These are phyloP conservation scores for Polytrichum commune DNA, from an alignment of 225 moss, liverwort and hornwort genomes.

Conservation along the genomic window DNA sequence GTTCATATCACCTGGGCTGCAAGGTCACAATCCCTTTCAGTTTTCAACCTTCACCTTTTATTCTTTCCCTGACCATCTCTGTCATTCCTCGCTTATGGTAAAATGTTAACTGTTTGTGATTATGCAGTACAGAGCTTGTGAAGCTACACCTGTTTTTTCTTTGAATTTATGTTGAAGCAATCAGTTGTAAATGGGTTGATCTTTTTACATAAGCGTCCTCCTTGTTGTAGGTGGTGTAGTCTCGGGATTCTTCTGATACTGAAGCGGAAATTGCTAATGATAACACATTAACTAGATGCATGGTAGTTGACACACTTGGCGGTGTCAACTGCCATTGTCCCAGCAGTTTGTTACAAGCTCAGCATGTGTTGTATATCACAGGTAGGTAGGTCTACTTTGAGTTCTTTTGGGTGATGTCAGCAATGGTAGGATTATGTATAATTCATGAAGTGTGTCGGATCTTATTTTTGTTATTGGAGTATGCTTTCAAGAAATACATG, in stretches of 20 bases:
- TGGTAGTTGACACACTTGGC: background rate
- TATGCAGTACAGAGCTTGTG: no score
- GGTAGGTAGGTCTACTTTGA: background rate
- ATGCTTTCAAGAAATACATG: no score
- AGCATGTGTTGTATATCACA: background rate
- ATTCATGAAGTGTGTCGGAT: no score
- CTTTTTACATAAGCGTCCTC: background rate
- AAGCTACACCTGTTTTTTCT: background rate
- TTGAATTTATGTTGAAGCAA: background rate
- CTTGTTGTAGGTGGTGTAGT: conserved; percentile 1
- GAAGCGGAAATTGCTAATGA: conserved; percentile 1
- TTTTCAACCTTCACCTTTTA: background rate
- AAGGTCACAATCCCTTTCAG: background rate
- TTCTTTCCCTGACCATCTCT: no score
- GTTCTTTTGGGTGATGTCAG: no score
- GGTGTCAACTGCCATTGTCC: background rate
- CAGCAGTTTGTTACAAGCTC: background rate
- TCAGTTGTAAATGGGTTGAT: background rate
- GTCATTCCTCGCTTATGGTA: background rate
- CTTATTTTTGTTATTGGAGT: no score
- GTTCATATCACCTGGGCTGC: background rate
- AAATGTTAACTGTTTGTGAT: no score
- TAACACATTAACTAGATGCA: background rate
- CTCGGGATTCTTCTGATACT: background rate
- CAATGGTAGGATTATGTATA: no score